A percentile compares a stretch with the other conserved stretches of the same genome.
Evolutionary conservation across 768 basidiomycete species (phyloP).

Genomic region (Tubosaeta sp.): DNA sequence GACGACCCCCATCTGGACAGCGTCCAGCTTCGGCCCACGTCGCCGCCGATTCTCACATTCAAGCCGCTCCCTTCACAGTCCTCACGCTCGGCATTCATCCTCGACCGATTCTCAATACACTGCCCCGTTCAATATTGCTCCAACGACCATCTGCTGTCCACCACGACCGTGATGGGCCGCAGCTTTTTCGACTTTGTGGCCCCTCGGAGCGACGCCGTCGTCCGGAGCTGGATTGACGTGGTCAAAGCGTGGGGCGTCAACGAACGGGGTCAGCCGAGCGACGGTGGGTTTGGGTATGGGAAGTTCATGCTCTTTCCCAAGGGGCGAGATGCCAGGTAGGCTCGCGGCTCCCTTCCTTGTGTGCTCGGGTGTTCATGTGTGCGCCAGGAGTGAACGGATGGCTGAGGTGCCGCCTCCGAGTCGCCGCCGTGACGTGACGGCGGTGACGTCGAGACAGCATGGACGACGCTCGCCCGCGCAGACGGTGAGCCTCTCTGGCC

Average conservation of each 20-base stretch:
- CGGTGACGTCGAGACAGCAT: constrained; percentile 9
- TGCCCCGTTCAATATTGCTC: constrained; percentile 70
- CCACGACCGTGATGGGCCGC: constrained; percentile 55
- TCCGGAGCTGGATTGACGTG: constrained; percentile 69
- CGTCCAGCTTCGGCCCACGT: constrained; percentile 2
- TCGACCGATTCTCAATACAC: constrained; percentile 67
- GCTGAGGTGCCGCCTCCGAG: constrained; percentile 25
- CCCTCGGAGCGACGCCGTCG: constrained; percentile 57
- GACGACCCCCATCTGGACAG: constrained; percentile 7
- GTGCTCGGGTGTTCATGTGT: too few relatives aligned
- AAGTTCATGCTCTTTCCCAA: constrained; percentile 53
- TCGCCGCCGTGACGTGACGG: constrained; percentile 29
- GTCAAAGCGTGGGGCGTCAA: constrained; percentile 85
- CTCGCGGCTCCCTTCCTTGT: background rate
- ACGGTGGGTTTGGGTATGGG: constrained; percentile 82
- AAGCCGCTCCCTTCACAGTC: constrained; percentile 66
- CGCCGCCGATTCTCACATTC: constrained; percentile 42
- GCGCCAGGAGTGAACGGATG: constrained; percentile 22
- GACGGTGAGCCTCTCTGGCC: background rate
- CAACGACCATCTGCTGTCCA: constrained; percentile 63
- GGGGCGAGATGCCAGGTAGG: constrained; percentile 58
- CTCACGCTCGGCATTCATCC: constrained; percentile 72
- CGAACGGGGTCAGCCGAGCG: constrained; percentile 76
- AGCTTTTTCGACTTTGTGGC: constrained; percentile 76
- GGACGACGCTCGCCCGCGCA: constrained; percentile 7